phyloP scores from a whole-genome alignment of 2,329 filamentous ascomycete genomes.

The Xylariaceae sp. region DNA sequence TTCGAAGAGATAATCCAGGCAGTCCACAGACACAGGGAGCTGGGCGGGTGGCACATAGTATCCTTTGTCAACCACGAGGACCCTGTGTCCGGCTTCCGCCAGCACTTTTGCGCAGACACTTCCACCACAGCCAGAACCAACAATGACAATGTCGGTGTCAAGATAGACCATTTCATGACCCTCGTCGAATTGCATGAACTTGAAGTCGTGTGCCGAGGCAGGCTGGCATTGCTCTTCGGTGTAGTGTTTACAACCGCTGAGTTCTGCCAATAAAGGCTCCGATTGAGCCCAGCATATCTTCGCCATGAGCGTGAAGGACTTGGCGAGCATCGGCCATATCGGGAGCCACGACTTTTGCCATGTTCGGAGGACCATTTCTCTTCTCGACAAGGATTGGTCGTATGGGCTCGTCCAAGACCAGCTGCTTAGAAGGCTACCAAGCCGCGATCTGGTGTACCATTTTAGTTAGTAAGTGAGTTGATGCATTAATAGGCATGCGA shows the following conservation, averaged over 20 bases:
- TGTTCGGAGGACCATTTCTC: conserved; percentile 1
- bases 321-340: conserved; percentile 5
- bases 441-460: neutral
- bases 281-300: conserved; percentile 8
- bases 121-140: conserved; percentile 85
- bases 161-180: neutral
- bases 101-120: conserved; percentile 78
- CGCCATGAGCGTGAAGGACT: neutral
- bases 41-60: conserved; percentile 72
- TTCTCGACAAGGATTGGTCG: conserved; percentile 2
- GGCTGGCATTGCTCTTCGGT: neutral
- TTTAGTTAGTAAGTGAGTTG: no score
- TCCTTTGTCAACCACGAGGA: conserved; percentile 79
- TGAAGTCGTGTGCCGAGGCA: neutral
- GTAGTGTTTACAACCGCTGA: conserved; percentile 43
- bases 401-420: conserved; percentile 3
- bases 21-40: conserved; percentile 69
- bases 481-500: no score
- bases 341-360: conserved; percentile 7
- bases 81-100: conserved; percentile 60
- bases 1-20: conserved; percentile 58
- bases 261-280: neutral
- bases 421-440: conserved; percentile 11
- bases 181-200: conserved; percentile 8
- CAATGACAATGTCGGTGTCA: conserved; percentile 58